Base-by-base conservation (phyloP, 345 rosid genomes). In the Lagerstroemia speciosa region DNA sequence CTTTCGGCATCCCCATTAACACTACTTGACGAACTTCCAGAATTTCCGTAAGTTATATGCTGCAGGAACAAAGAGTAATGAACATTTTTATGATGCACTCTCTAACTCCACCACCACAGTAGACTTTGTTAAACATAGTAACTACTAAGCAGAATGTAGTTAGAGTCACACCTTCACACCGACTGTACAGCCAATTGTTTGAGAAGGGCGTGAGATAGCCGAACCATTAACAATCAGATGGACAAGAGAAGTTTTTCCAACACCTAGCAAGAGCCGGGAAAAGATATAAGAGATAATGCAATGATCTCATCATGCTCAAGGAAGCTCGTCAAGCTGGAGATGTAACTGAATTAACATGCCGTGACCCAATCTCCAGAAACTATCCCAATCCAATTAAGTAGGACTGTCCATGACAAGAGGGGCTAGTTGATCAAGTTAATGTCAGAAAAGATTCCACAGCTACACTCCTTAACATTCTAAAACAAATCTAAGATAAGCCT, bases 141-240 rank as follows among this genome's bases (percentile, higher is more conserved):
- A 65, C 31, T 65, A 40, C 34, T 24, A 36, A 43, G 20, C 10
- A 37, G 20, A 65, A 6, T 1, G 67, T 37, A 14, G 50, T 37
- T 24, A 40, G 30, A 52, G 71, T n/a, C 62, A 69, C 80, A 94
- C 99, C 98, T 90, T 95, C 74, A 95, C 96, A 74, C 81, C 94
- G 81, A 95, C 98, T 29, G 92, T 76, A 71, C 99, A 95, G 76
- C 99, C 99, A 78, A 95, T 77, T 20, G 99, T 95, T 75, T 95
- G 99, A 77, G 98, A 48, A 74, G 99, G 97, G 33, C 80, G 92
- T 78, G 73, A 72, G 26, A 78, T 65, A 37, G 97, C 80, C 71
- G 83, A 83, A 62, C 98, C 97, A 76, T 88, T 92, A 75, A 80
- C 83, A 53, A 92, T 90, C 36, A 95, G 81, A 84, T 95, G 87